Evolutionary conservation across 2,329 filamentous ascomycete species (phyloP).

Genomic region (Cladophialophora yegresii): DNA sequence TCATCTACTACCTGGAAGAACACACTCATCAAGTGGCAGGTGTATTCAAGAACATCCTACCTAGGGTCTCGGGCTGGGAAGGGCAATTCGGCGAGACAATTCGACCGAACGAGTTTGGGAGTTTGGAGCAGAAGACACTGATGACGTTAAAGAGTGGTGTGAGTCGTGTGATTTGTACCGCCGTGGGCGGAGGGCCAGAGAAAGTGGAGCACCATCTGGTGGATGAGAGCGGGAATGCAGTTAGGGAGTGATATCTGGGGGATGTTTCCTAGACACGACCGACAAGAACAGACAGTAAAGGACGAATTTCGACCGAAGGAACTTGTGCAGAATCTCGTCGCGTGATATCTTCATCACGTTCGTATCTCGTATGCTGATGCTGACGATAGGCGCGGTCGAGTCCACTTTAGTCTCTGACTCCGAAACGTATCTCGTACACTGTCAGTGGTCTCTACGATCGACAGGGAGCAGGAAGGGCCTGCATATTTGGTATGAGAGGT

Average conservation of each 20-base stretch:
- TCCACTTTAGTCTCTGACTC: background rate
- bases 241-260: background rate
- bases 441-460: background rate
- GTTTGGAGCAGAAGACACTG: conserved; percentile 61
- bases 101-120: conserved; percentile 53
- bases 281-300: background rate
- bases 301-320: background rate
- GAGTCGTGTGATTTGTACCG: conserved; percentile 84
- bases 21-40: conserved; percentile 73
- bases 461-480: too few relatives aligned
- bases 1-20: conserved; percentile 90
- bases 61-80: conserved; percentile 56
- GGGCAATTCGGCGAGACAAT: conserved; percentile 59
- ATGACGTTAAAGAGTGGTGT: conserved; percentile 73
- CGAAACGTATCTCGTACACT: background rate
- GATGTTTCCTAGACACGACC: background rate
- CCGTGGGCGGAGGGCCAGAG: conserved; percentile 84
- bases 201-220: conserved; percentile 78
- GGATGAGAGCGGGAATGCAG: conserved; percentile 59
- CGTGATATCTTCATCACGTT: background rate
- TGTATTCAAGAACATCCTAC: conserved; percentile 71
- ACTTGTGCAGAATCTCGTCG: background rate
- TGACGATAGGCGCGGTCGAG: background rate
- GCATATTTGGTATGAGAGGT: background rate
- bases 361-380: background rate